These are phyloP conservation scores for Saturnispora bothae DNA, from an alignment of 805 yeast genomes.

Conservation along the genomic window DNA sequence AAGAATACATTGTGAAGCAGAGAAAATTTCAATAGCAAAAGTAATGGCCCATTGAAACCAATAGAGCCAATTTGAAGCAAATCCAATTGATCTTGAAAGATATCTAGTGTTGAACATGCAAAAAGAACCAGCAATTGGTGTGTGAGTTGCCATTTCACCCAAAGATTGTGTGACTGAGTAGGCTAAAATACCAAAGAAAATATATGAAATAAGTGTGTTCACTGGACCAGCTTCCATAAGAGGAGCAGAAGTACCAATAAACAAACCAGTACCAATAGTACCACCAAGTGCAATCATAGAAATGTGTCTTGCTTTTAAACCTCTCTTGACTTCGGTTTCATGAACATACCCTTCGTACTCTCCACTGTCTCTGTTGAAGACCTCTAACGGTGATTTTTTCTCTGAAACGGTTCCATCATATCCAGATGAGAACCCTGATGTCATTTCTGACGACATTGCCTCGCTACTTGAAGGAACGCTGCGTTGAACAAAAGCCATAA, in stretches of 20 bases:
- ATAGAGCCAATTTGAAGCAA: constrained; percentile 61
- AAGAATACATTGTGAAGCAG: constrained; percentile 54
- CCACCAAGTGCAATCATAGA: constrained; percentile 72
- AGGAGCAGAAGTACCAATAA: constrained; percentile 53
- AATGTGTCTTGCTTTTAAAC: constrained; percentile 53
- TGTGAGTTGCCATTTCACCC: constrained; percentile 75
- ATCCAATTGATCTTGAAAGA: constrained; percentile 62
- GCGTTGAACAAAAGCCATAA: too few relatives aligned
- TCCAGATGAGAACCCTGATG: neutral
- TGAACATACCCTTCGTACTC: constrained; percentile 8
- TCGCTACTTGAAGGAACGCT: too few relatives aligned
- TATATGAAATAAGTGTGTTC: constrained; percentile 49
- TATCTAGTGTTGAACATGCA: constrained; percentile 61
- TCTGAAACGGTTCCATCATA: neutral
- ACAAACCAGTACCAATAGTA: constrained; percentile 68
- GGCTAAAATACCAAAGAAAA: constrained; percentile 57
- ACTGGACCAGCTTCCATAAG: constrained; percentile 58
- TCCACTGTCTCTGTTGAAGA: neutral
- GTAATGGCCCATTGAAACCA: constrained; percentile 76
- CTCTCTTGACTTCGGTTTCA: constrained; percentile 29
- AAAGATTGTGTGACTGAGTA: constrained; percentile 58
- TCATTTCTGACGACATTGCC: neutral
- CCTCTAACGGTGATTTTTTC: neutral
- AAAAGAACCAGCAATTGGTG: constrained; percentile 60
- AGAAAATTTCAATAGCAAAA: constrained; percentile 62